Conservation (phyloP, 2,329 filamentous ascomycete genomes). For the Aspergillus clavatus region DNA sequence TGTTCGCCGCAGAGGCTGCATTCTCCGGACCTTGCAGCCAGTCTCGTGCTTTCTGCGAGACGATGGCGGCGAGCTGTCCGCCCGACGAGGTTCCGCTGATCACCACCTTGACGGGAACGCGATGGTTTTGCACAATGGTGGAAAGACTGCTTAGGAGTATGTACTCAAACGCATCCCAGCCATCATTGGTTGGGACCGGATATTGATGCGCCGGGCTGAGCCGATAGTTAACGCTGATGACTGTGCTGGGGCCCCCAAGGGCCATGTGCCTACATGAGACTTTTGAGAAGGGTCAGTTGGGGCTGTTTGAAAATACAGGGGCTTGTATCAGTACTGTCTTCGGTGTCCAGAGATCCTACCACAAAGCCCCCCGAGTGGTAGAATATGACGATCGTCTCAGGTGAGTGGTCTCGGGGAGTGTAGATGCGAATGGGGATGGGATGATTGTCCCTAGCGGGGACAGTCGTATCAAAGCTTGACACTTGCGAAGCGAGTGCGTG, state of each 20-base stretch:
- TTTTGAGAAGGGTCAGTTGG: slow-evolving; percentile 62
- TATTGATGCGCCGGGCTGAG: neutral
- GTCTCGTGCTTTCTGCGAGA: neutral
- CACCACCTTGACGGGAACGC: neutral
- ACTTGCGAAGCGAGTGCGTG: neutral
- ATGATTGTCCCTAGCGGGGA: neutral
- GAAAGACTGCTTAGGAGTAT: neutral
- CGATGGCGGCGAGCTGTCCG: neutral
- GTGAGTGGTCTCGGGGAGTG: neutral
- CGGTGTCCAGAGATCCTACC: neutral
- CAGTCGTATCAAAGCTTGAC: neutral
- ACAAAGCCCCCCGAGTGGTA: neutral
- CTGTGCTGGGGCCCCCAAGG: neutral
- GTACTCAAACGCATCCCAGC: neutral
- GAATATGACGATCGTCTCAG: neutral
- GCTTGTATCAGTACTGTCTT: neutral
- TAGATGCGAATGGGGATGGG: neutral
- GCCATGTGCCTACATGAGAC: slow-evolving; percentile 3
- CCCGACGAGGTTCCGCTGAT: neutral
- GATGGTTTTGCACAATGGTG: neutral
- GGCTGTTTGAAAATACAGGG: slow-evolving; percentile 57
- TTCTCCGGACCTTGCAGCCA: neutral
- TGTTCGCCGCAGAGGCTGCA: neutral
- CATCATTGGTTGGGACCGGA: neutral
- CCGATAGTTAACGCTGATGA: slow-evolving; percentile 3